phyloP scores from a whole-genome alignment of 83 land plant species.

The Picea engelmannii region DNA sequence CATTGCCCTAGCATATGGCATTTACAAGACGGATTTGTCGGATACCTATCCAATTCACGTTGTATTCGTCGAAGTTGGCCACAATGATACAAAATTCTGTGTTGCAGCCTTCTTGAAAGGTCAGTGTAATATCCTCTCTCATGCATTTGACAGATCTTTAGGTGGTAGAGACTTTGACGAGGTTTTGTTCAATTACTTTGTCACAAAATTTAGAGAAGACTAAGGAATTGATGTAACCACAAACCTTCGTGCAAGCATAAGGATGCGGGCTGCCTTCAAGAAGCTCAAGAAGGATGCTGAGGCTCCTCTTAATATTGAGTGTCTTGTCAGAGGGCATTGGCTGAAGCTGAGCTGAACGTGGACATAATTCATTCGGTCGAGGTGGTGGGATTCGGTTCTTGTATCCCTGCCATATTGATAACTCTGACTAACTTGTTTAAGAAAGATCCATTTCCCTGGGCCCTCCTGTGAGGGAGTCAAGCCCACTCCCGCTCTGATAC shows the following conservation, averaged over 20 bases:
- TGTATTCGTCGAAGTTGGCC: too few species aligned
- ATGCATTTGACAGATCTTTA: too few species aligned
- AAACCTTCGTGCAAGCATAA: constrained; percentile 63
- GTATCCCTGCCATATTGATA: constrained; percentile 74
- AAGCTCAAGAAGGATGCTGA: constrained; percentile 74
- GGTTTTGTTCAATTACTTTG: too few species aligned
- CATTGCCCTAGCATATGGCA: too few species aligned
- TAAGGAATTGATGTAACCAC: constrained; percentile 52
- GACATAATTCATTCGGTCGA: constrained; percentile 44
- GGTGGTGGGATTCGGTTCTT: constrained; percentile 58
- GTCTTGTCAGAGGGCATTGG: constrained; percentile 65
- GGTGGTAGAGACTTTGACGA: too few species aligned
- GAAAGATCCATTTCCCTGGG: constrained; percentile 50
- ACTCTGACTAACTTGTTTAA: constrained; percentile 59
- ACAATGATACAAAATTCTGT: constrained; percentile 42
- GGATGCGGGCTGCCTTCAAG: constrained; percentile 20
- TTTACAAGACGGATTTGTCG: too few species aligned
- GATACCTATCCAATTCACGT: too few species aligned
- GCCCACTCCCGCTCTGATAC: too few species aligned
- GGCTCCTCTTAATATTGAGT: constrained; percentile 37
- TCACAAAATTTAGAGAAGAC: too few species aligned
- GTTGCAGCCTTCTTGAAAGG: constrained; percentile 81
- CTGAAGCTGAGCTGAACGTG: constrained; percentile 54
- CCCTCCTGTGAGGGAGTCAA: too few species aligned
- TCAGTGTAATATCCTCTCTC: constrained; percentile 36